Conservation (phyloP, 2,329 filamentous ascomycete species). For the Pyrenochaeta sp. region DNA sequence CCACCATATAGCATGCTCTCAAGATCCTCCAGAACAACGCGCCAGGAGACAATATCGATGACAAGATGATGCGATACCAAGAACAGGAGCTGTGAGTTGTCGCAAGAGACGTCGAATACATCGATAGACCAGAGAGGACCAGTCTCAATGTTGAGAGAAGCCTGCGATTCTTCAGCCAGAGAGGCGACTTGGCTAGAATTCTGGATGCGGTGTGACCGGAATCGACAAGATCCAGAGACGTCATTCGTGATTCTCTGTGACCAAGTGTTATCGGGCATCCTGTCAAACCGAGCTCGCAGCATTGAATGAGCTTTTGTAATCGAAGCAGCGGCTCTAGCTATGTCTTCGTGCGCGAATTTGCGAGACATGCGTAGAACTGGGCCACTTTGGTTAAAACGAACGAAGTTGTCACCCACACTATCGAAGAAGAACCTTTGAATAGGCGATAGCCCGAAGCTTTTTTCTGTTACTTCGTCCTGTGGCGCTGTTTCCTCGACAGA, state of each 20-base stretch:
- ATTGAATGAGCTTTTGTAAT: slow-evolving; percentile 24
- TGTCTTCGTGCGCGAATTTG: too few relatives aligned
- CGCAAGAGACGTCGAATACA: slow-evolving; percentile 27
- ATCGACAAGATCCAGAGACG: slow-evolving; percentile 13
- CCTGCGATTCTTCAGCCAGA: background rate
- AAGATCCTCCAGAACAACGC: slow-evolving; percentile 51
- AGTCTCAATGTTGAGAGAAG: slow-evolving; percentile 18
- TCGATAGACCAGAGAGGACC: slow-evolving; percentile 23
- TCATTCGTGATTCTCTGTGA: slow-evolving; percentile 20
- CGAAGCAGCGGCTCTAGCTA: background rate
- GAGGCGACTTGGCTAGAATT: slow-evolving; percentile 1
- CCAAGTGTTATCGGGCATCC: slow-evolving; percentile 18
- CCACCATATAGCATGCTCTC: slow-evolving; percentile 30
- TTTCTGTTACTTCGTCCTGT: too few relatives aligned
- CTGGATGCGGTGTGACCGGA: slow-evolving; percentile 11
- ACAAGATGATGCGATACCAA: slow-evolving; percentile 32
- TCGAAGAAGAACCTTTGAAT: too few relatives aligned
- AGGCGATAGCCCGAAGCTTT: too few relatives aligned
- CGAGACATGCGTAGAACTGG: too few relatives aligned
- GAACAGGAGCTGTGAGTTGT: slow-evolving; percentile 28
- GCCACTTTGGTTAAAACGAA: too few relatives aligned
- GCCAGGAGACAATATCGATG: slow-evolving; percentile 56
- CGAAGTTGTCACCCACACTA: too few relatives aligned
- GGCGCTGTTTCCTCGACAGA: too few relatives aligned
- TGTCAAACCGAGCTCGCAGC: slow-evolving; percentile 22